Percentiles rank a stretch among this genome's conserved stretches.
Conservation (phyloP, 2,329 filamentous ascomycete genomes). For the Aspergillus hortae region DNA sequence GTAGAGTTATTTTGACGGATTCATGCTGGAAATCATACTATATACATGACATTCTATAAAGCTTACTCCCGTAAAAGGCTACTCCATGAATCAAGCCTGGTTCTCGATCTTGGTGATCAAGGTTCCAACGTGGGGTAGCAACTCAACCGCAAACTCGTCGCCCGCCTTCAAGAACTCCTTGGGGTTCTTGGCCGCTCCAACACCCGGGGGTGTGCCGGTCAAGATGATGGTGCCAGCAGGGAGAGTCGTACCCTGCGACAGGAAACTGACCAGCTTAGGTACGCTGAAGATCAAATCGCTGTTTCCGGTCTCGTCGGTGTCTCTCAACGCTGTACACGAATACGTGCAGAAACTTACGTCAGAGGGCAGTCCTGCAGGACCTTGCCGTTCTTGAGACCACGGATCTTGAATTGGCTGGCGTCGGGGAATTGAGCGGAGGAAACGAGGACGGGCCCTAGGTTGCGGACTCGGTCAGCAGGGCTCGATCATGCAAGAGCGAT, state of each 20-base stretch:
- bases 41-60: background rate
- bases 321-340: background rate
- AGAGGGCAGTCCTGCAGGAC: slow-evolving; percentile 49
- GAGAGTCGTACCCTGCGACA: slow-evolving; percentile 42
- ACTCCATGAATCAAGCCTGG: slow-evolving; percentile 11
- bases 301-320: slow-evolving; percentile 8
- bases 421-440: slow-evolving; percentile 34
- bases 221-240: slow-evolving; percentile 42
- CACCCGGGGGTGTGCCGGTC: slow-evolving; percentile 43
- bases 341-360: slow-evolving; percentile 28
- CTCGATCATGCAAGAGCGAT: background rate
- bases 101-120: slow-evolving; percentile 44
- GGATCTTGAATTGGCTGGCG: slow-evolving; percentile 30
- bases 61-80: background rate
- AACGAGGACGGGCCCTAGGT: slow-evolving; percentile 48
- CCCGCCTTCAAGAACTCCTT: slow-evolving; percentile 45
- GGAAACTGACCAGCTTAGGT: slow-evolving; percentile 39
- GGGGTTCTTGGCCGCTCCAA: slow-evolving; percentile 38
- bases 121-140: slow-evolving; percentile 49
- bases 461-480: background rate
- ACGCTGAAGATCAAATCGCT: slow-evolving; percentile 56
- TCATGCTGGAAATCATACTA: background rate
- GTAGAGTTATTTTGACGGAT: background rate
- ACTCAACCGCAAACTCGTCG: slow-evolving; percentile 49
- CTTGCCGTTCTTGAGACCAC: slow-evolving; percentile 47